These are phyloP conservation scores for Blastobotrys terrestris DNA, from an alignment of 805 yeast species.

Conservation along the genomic window DNA sequence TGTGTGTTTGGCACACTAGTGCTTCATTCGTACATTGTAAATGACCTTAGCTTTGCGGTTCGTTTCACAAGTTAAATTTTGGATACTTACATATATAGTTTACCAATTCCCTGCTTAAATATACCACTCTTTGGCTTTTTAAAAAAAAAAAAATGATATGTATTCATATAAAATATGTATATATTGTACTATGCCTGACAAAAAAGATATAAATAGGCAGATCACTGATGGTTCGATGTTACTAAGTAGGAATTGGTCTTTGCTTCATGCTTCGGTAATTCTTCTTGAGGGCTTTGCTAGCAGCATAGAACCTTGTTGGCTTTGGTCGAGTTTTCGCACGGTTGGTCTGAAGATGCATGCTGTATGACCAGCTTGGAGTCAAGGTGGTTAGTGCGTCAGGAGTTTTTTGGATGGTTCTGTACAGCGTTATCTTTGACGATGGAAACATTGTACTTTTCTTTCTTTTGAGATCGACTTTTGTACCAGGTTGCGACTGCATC, in stretches of 20 bases:
- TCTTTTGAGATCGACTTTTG: slow-evolving; percentile 48
- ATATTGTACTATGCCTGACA: too few relatives aligned
- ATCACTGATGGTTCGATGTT: too few relatives aligned
- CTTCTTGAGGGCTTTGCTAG: slow-evolving; percentile 7
- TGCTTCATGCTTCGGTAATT: background rate
- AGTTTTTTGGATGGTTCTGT: slow-evolving; percentile 39
- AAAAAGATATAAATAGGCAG: too few relatives aligned
- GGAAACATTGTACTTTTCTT: slow-evolving; percentile 56
- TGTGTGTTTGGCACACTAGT: too few relatives aligned
- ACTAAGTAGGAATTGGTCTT: background rate
- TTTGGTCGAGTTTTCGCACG: slow-evolving; percentile 48
- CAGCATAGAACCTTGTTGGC: slow-evolving; percentile 22
- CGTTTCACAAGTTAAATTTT: too few relatives aligned
- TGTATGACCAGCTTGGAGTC: slow-evolving; percentile 82
- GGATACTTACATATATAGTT: too few relatives aligned
- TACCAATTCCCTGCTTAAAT: too few relatives aligned
- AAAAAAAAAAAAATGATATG: too few relatives aligned
- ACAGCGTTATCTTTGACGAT: slow-evolving; percentile 62
- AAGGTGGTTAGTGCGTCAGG: slow-evolving; percentile 53
- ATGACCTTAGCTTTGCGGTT: too few relatives aligned
- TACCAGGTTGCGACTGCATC: slow-evolving; percentile 85
- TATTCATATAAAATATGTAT: too few relatives aligned
- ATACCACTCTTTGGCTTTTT: too few relatives aligned
- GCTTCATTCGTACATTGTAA: too few relatives aligned
- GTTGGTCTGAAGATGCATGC: slow-evolving; percentile 56